Percentiles rank a stretch among this genome's conserved stretches.
These are phyloP conservation scores for Nicotiana attenuata DNA, from an alignment of 257 asterid species.

Conservation along the genomic window DNA sequence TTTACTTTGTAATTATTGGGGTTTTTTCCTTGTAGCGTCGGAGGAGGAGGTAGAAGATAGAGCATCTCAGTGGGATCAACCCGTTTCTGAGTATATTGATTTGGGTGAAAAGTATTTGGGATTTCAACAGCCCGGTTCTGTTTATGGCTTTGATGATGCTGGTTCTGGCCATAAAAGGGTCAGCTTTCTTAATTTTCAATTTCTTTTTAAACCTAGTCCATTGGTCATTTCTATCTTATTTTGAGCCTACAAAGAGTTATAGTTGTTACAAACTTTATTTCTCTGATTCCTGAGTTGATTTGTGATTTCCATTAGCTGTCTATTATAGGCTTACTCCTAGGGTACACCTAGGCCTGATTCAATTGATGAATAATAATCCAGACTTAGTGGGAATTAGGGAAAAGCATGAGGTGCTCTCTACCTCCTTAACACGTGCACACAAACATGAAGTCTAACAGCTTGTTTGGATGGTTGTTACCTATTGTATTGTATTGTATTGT, in stretches of 20 bases:
- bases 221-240: background rate
- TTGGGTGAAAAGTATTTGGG: conserved; percentile 76
- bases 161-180: conserved; percentile 81
- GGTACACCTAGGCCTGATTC: background rate
- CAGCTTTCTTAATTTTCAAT: conserved; percentile 1
- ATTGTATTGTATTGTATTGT: no score
- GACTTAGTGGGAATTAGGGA: no score
- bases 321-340: background rate
- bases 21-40: conserved; percentile 34
- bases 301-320: background rate
- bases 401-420: no score
- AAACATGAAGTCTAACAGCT: no score
- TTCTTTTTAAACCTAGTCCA: background rate
- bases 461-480: no score
- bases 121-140: conserved; percentile 80
- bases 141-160: conserved; percentile 78
- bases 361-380: no score
- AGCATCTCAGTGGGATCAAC: conserved; percentile 89
- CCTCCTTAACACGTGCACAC: no score
- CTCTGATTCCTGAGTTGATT: background rate
- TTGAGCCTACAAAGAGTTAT: background rate
- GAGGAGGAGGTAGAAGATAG: conserved; percentile 86
- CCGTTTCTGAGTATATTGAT: conserved; percentile 61
- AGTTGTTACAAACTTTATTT: background rate
- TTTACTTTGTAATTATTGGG: background rate